A percentile compares a stretch with the other conserved stretches of the same genome.
Evolutionary conservation across 306 rosid genomes (phyloP).

Genomic region (Ormosia semicastrata): DNA sequence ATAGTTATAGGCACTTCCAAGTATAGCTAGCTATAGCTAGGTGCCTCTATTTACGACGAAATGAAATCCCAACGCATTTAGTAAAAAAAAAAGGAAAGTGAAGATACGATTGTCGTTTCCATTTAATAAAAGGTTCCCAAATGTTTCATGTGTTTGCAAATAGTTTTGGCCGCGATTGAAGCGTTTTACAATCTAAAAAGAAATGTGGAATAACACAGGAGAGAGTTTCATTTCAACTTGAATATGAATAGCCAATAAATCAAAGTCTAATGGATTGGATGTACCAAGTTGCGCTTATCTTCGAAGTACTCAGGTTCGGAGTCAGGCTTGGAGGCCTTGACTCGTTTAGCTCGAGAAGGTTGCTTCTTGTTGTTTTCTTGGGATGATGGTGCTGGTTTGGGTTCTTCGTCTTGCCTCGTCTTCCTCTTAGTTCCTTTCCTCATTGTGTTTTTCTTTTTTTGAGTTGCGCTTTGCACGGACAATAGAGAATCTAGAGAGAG

Average conservation of each 20-base stretch:
- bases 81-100: not conserved
- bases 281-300: conserved; percentile 59
- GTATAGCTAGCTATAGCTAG: not conserved
- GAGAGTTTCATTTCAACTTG: not conserved
- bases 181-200: no score
- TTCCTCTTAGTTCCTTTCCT: conserved; percentile 61
- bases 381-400: conserved; percentile 17
- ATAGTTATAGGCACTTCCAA: conserved; percentile 9
- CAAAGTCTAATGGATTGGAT: not conserved
- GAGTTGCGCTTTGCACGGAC: not conserved
- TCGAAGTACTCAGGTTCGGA: conserved; percentile 49
- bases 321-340: conserved; percentile 45
- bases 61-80: not conserved
- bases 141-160: no score
- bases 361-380: conserved; percentile 19
- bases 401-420: conserved; percentile 27
- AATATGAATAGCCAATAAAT: not conserved
- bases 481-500: not conserved
- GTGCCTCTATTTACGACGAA: not conserved
- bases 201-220: not conserved
- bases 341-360: conserved; percentile 51
- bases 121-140: no score
- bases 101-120: not conserved
- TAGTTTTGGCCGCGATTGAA: no score
- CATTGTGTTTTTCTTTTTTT: conserved; percentile 19